Evolutionary conservation across 1,284 basidiomycete genomes (phyloP).

Genomic region (Grifola frondosa): DNA sequence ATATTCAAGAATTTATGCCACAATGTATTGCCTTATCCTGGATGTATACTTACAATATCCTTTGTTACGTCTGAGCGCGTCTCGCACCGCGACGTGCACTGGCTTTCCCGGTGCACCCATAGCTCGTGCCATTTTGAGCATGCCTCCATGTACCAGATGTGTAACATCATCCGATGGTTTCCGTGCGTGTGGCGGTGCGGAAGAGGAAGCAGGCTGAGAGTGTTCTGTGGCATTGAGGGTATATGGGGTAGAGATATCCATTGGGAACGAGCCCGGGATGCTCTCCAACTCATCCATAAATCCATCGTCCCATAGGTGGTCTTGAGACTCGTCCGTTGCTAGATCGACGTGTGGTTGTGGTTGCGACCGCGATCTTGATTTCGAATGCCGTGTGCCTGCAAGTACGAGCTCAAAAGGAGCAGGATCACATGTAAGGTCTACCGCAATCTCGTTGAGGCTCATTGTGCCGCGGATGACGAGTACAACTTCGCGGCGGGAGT

Average conservation of each 20-base stretch:
- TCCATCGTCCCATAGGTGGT: conserved; percentile 10
- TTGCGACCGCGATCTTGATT: conserved; percentile 2
- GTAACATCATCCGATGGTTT: conserved; percentile 23
- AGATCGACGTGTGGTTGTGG: conserved; percentile 34
- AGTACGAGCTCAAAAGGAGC: conserved; percentile 56
- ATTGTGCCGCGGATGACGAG: conserved; percentile 79
- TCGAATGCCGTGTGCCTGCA: neutral
- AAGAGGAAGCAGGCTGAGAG: neutral
- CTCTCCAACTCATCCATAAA: conserved; percentile 28
- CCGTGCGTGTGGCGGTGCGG: conserved; percentile 4
- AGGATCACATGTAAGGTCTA: conserved; percentile 76
- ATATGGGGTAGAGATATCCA: conserved; percentile 28
- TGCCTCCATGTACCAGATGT: conserved; percentile 75
- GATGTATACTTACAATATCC: conserved; percentile 54
- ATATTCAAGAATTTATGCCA: conserved; percentile 1
- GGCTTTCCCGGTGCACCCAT: conserved; percentile 79
- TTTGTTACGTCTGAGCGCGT: conserved; percentile 66
- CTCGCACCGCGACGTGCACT: conserved; percentile 71
- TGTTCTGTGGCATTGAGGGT: conserved; percentile 9
- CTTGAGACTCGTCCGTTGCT: conserved; percentile 23
- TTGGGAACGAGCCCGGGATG: conserved; percentile 32
- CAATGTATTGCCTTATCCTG: conserved; percentile 15
- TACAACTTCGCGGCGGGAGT: conserved; percentile 67
- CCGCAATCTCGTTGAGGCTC: conserved; percentile 81
- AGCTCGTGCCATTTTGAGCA: conserved; percentile 73